Percentiles rank a stretch among this genome's conserved stretches.
phyloP scores from a whole-genome alignment of 202 grass and related monocot species.

The Brachypodium distachyon region DNA sequence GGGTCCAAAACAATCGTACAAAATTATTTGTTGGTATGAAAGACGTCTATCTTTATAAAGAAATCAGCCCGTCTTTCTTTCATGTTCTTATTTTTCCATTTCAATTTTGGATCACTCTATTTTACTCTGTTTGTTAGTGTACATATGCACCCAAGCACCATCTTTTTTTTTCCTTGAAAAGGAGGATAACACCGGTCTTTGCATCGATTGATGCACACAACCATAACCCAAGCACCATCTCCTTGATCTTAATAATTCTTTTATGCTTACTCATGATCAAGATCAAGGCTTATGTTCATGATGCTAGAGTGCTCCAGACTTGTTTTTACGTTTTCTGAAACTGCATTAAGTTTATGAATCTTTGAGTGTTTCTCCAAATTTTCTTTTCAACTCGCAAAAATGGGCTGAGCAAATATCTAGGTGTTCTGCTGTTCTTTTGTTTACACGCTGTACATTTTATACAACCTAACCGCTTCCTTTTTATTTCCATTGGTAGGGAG shows the following conservation, averaged over 20 bases:
- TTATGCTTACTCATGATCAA: background rate
- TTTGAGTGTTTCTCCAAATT: background rate
- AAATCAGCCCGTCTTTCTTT: background rate
- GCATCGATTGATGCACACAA: too few relatives aligned
- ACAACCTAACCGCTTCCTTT: background rate
- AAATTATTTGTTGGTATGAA: background rate
- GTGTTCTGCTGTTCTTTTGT: background rate
- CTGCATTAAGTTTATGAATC: too few relatives aligned
- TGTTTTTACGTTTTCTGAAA: background rate
- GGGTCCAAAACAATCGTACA: background rate
- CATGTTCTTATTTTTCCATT: background rate
- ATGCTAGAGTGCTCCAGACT: background rate
- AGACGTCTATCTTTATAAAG: background rate
- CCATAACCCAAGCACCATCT: background rate
- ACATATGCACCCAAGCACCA: background rate
- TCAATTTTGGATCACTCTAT: background rate
- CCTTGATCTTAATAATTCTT: background rate
- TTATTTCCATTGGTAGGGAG: conserved; percentile 50
- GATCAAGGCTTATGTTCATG: background rate
- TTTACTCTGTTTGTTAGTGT: background rate
- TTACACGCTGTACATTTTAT: background rate
- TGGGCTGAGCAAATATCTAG: background rate
- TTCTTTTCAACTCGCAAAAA: background rate
- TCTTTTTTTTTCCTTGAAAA: too few relatives aligned
- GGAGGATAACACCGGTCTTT: too few relatives aligned